Evolutionary conservation across 2,329 filamentous ascomycete genomes (phyloP).

Genomic region (Diplodia seriata): DNA sequence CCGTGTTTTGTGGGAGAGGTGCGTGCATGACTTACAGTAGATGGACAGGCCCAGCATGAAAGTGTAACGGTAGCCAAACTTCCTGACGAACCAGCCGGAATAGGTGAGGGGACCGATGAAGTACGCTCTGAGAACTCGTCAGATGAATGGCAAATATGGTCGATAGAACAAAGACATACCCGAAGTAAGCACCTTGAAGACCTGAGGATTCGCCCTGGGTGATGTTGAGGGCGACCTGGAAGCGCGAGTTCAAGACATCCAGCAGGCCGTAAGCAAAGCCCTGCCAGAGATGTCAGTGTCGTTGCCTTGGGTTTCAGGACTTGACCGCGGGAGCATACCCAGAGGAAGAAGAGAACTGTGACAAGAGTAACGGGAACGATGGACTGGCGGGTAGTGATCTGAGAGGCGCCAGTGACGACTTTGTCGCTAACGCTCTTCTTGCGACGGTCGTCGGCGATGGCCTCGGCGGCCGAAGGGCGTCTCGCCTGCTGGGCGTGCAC

Average conservation of each 20-base stretch:
- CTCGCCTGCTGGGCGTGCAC: conserved; percentile 47
- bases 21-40: conserved; percentile 55
- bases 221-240: conserved; percentile 52
- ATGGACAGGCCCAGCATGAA: conserved; percentile 77
- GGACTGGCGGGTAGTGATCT: conserved; percentile 53
- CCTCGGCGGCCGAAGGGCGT: conserved; percentile 46
- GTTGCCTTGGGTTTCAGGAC: neutral
- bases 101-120: conserved; percentile 61
- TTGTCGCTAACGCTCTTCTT: conserved; percentile 47
- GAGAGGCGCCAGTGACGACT: conserved; percentile 46
- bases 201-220: conserved; percentile 65
- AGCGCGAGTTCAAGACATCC: conserved; percentile 54
- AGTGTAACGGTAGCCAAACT: conserved; percentile 79
- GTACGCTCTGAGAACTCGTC: conserved; percentile 52
- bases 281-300: neutral
- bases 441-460: conserved; percentile 42
- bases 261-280: conserved; percentile 56
- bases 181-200: conserved; percentile 70
- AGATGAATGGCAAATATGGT: neutral
- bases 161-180: conserved; percentile 48
- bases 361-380: conserved; percentile 58
- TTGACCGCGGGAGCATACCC: conserved; percentile 42
- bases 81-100: conserved; percentile 68
- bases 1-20: neutral
- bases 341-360: conserved; percentile 60